Evolutionary conservation across 1,139 yeast genomes (phyloP), one percentile per base, ranked within the genome.

Genomic region (Spencermartinsiella ligniputridi): DNA sequence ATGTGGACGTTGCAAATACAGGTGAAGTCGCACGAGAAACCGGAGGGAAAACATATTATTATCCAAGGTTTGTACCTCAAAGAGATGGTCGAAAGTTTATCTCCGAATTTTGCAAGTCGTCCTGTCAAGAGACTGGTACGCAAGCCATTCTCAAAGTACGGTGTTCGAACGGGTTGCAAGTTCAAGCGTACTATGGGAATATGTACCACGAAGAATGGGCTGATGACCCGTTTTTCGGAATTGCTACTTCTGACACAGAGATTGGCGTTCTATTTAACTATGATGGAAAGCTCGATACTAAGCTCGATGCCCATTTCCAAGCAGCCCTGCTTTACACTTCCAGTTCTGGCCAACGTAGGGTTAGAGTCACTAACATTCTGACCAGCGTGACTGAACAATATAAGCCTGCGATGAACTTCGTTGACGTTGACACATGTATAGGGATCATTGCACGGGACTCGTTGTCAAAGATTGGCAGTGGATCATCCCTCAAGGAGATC

Each of bases 251-350:
- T 16, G 83, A 85, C 55, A 83, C 86, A 39, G 74, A 85, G 2
- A 66, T 88, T 47, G 83, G 88, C 3, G 81, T 87, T 2, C 71
- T 87, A 42, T 79, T 92, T 55, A 74, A 73, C 44, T 84, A 87
- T 56, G 97, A 89, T 59, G 90, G 89, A 1, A 81, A 78, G 50
- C 72, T 94, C 37, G 78, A 81, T 47, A 71, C 85, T 2, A 79
- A 79, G 48, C 73, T 76, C 33, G 96, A 88, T 62, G 87, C 89
- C 35, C 95, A 88, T 63, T 88, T 90, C 71, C 99, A 92, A 66
- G 85, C 88, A 1, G 97, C 97, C 0, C 56, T 92, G 37, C 70
- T 94, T 44, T 89, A 88, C 62, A 92, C 97, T 0, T 85, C 90
- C 42, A 60, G 72, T 2, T 71, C 72, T 44, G 98, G 99, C 24